Percentiles rank a stretch among this genome's conserved stretches.
Evolutionary conservation across 192 early-diverging fungal species (phyloP).

Genomic region (Linderina pennispora): DNA sequence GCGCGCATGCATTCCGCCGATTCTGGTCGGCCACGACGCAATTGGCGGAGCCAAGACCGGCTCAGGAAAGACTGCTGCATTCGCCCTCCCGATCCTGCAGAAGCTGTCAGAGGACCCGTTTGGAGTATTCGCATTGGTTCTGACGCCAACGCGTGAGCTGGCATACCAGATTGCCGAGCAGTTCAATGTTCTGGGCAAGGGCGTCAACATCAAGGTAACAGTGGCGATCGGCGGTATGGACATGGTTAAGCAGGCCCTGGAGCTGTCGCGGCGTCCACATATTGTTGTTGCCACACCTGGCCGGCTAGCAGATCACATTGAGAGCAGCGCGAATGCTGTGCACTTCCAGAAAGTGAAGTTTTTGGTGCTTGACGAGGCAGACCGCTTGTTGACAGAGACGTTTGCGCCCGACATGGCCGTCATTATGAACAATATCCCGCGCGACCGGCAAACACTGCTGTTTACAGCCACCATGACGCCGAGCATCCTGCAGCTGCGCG

Average conservation of each 20-base stretch:
- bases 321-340: constrained; percentile 64
- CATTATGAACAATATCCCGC: constrained; percentile 74
- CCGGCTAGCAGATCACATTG: constrained; percentile 87
- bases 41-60: constrained; percentile 96
- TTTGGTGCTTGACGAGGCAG: constrained; percentile 95
- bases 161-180: constrained; percentile 99
- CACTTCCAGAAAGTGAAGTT: constrained; percentile 70
- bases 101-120: constrained; percentile 93
- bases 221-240: constrained; percentile 91
- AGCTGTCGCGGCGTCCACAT: constrained; percentile 79
- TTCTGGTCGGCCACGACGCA: constrained; percentile 71
- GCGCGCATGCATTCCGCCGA: constrained; percentile 72
- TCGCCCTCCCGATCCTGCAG: constrained; percentile 96
- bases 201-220: constrained; percentile 74
- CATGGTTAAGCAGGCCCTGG: constrained; percentile 92
- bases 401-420: constrained; percentile 77
- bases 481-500: constrained; percentile 68
- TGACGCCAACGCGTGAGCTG: constrained; percentile 94
- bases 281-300: constrained; percentile 95
- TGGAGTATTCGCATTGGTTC: constrained; percentile 91
- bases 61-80: constrained; percentile 95
- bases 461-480: constrained; percentile 97
- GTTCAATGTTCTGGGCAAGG: constrained; percentile 86
- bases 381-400: constrained; percentile 78
- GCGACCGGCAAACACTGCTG: constrained; percentile 84